Conservation (phyloP, 768 basidiomycete genomes). For the Punctularia strigosozonata region DNA sequence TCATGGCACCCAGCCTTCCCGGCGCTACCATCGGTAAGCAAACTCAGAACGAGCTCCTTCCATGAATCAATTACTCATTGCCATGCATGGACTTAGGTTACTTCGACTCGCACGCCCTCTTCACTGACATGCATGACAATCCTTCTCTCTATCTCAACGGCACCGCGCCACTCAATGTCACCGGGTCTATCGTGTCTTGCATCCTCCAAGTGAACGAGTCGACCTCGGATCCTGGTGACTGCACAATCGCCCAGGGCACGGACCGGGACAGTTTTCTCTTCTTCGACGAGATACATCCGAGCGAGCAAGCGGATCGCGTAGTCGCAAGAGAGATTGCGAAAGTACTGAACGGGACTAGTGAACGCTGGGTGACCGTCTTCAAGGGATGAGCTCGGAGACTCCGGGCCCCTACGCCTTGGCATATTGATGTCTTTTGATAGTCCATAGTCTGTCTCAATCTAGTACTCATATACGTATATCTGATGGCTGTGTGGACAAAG, state of each 20-base stretch:
- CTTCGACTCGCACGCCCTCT: constrained; percentile 51
- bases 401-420: no score
- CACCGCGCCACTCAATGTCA: constrained; percentile 48
- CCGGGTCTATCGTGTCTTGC: constrained; percentile 37
- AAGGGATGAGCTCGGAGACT: no score
- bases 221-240: constrained; percentile 15
- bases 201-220: constrained; percentile 26
- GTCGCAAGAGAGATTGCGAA: constrained; percentile 39
- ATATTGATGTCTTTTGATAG: no score
- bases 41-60: not conserved
- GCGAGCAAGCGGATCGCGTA: constrained; percentile 43
- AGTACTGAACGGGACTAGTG: constrained; percentile 30
- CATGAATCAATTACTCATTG: not conserved
- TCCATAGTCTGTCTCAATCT: no score
- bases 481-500: no score
- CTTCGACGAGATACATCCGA: constrained; percentile 52
- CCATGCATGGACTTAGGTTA: constrained; percentile 29
- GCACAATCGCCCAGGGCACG: constrained; percentile 27
- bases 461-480: no score
- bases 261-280: constrained; percentile 50
- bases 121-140: constrained; percentile 42
- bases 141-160: constrained; percentile 49
- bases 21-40: constrained; percentile 47
- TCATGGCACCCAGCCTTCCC: constrained; percentile 13
- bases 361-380: constrained; percentile 39